Conservation (phyloP, 108 stramenopile genomes). For the Nannochloropsis gaditana region DNA sequence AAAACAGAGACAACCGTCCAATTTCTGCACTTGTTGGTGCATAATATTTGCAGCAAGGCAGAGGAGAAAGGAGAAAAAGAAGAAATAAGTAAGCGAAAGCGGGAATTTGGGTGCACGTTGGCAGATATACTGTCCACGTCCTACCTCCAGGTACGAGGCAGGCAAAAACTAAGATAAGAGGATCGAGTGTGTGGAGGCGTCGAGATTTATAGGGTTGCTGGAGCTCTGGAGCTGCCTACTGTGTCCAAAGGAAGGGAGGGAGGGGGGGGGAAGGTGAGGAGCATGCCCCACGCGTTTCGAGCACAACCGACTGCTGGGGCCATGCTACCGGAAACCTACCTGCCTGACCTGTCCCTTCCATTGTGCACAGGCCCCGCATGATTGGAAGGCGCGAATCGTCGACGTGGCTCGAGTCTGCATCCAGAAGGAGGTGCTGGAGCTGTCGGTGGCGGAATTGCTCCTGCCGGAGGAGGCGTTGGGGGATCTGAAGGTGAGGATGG, state of each 20-base stretch:
- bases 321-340: too few species aligned
- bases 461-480: constrained; percentile 1
- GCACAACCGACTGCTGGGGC: too few species aligned
- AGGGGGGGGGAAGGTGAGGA: neutral
- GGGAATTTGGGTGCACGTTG: neutral
- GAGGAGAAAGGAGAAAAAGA: constrained; percentile 5
- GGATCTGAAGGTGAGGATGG: neutral
- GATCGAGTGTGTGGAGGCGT: too few species aligned
- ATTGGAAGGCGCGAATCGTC: neutral
- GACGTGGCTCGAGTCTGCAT: neutral
- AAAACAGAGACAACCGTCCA: neutral
- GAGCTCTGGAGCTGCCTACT: too few species aligned
- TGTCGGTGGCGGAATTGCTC: neutral
- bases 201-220: too few species aligned
- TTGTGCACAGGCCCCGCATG: neutral
- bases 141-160: constrained; percentile 3
- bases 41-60: neutral
- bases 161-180: neutral
- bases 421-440: neutral
- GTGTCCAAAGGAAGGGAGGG: neutral
- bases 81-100: neutral
- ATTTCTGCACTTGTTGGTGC: constrained; percentile 18
- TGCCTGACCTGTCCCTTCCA: too few species aligned
- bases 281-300: too few species aligned
- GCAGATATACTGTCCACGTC: neutral